Conservation (phyloP, 2,329 filamentous ascomycete genomes). For the Aureobasidium sp. region DNA sequence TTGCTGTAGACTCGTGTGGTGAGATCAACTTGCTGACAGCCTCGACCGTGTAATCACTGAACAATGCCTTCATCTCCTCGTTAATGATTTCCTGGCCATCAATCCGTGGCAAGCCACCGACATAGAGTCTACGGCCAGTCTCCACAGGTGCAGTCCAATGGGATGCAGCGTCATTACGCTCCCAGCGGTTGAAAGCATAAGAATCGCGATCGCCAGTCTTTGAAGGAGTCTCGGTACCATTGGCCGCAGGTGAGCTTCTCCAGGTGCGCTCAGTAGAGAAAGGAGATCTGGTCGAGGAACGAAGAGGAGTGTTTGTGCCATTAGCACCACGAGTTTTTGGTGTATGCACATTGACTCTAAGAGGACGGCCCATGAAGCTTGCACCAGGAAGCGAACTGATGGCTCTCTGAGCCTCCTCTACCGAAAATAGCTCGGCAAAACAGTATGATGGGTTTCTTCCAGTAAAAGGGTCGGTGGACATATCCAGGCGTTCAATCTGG, state of each 20-base stretch:
- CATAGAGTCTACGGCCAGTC: conserved; percentile 39
- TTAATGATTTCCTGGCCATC: conserved; percentile 36
- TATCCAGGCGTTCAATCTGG: conserved; percentile 51
- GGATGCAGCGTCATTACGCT: conserved; percentile 33
- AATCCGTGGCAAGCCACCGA: conserved; percentile 42
- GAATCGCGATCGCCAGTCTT: not conserved
- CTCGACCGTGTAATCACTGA: conserved; percentile 39
- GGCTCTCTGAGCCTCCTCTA: conserved; percentile 51
- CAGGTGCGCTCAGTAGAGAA: conserved; percentile 4
- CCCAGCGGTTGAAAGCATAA: conserved; percentile 37
- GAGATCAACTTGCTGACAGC: conserved; percentile 41
- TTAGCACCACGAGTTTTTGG: conserved; percentile 10
- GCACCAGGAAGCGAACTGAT: conserved; percentile 51
- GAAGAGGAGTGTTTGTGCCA: conserved; percentile 1
- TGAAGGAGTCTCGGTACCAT: not conserved
- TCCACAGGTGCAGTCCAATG: conserved; percentile 27
- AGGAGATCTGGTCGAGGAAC: not conserved
- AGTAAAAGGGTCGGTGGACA: conserved; percentile 62
- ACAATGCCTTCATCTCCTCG: conserved; percentile 38
- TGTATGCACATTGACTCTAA: conserved; percentile 50
- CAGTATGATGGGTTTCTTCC: conserved; percentile 67
- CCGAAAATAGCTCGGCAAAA: conserved; percentile 60
- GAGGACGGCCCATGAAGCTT: conserved; percentile 49
- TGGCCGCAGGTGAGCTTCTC: not conserved
- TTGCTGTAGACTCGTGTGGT: conserved; percentile 17